These are phyloP conservation scores for Penicillium paxilli DNA, from an alignment of 495 filamentous ascomycete species.

Conservation along the genomic window DNA sequence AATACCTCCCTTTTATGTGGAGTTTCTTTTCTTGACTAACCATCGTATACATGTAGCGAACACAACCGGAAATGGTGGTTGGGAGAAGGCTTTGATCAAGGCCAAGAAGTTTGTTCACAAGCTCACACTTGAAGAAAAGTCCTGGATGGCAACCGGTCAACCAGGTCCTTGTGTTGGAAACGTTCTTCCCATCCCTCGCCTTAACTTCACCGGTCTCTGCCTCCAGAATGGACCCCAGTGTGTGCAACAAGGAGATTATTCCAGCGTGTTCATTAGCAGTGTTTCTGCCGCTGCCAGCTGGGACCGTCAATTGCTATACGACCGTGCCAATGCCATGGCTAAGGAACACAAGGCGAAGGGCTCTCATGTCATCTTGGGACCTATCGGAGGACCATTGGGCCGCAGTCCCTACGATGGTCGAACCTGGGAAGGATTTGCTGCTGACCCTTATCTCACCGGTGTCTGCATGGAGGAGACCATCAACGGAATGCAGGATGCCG, in stretches of 20 bases:
- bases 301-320: constrained; percentile 62
- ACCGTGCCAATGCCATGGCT: constrained; percentile 64
- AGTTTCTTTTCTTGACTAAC: background rate
- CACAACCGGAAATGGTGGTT: constrained; percentile 52
- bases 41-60: constrained; percentile 15
- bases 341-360: constrained; percentile 54
- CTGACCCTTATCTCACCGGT: constrained; percentile 64
- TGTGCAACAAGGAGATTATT: constrained; percentile 47
- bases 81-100: constrained; percentile 68
- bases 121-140: constrained; percentile 76
- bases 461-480: constrained; percentile 55
- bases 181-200: constrained; percentile 50
- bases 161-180: constrained; percentile 78
- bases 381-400: constrained; percentile 54
- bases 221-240: constrained; percentile 56
- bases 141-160: constrained; percentile 77
- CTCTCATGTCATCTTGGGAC: constrained; percentile 52
- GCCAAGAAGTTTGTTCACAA: constrained; percentile 69
- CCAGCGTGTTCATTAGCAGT: constrained; percentile 56
- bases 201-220: constrained; percentile 51
- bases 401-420: constrained; percentile 49
- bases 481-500: constrained; percentile 54
- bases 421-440: constrained; percentile 76
- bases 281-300: constrained; percentile 67
- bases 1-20: background rate